Base-by-base conservation (phyloP, 2,329 filamentous ascomycete genomes). In the Cercospora sp. region DNA sequence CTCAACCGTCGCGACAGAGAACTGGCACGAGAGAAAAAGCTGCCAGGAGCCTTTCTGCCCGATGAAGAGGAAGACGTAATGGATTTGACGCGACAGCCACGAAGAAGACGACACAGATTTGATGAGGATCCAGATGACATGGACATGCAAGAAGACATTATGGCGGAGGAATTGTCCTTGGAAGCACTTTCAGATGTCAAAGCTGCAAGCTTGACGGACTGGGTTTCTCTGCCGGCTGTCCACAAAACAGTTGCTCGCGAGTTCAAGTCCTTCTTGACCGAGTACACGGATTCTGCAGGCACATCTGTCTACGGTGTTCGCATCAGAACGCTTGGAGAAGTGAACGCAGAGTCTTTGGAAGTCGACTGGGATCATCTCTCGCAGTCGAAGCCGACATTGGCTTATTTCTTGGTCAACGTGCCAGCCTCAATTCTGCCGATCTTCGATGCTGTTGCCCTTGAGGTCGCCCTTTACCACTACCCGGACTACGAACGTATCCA, bases 401-500 rank as follows among this genome's bases (percentile, higher is more conserved):
- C 94, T 13, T 98, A 97, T 80, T 99, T 97, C 83, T 83, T 99
- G 30, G 94, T 94, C 73, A 99, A 98, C 77, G 93, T 94, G 0
- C 95, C 95, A 0, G 88, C 91, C n/a, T 94, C 97, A 80, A 92
- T 98, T 77, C 87, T 99, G 69, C 95, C 95, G 79, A 90, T 99
- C 60, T 98, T 99, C 77, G 95, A 99, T 75, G 90, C 97, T 72
- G 94, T 97, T 3, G 94, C 95, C 66, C 94, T 99, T 88, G 95
- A 99, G 71, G 94, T 96, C 43, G 94, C 96, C 5, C 87, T 98
- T 24, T 89, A 98, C 65, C 93, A 98, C 80, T 99, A 98, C 81
- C 94, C 94, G 1, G 94, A 98, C 80, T 99, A 99, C 79, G 93
- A 97, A 79, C 91, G 93, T 70, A 99, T 99, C 75, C 95, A 98